Conservation (phyloP, 2,329 filamentous ascomycete species). For the Reticulascus tulasneorum region DNA sequence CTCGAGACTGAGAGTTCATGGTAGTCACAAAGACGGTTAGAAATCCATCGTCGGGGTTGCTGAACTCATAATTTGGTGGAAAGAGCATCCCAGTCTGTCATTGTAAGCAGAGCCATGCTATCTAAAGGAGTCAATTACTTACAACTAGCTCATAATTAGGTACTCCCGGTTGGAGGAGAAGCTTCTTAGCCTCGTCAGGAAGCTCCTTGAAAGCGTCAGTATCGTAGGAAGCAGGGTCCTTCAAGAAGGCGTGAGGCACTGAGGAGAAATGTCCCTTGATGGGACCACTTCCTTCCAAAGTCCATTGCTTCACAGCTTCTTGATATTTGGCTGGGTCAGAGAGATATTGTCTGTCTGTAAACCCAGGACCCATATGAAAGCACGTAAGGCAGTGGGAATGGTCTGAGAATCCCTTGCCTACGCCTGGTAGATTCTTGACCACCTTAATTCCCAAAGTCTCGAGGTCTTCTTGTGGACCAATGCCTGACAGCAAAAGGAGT, state of each 20-base stretch:
- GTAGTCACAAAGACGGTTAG: conserved; percentile 4
- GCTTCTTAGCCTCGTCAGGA: not conserved
- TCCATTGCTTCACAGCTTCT: conserved; percentile 4
- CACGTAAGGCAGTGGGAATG: conserved; percentile 7
- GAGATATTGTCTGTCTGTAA: conserved; percentile 4
- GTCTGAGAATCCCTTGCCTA: conserved; percentile 14
- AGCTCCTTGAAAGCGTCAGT: conserved; percentile 1
- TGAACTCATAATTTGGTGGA: conserved; percentile 3
- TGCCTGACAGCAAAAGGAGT: conserved; percentile 26
- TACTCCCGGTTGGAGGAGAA: conserved; percentile 1
- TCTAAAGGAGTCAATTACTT: not conserved
- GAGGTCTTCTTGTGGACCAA: not conserved
- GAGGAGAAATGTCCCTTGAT: conserved; percentile 5
- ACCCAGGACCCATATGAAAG: conserved; percentile 8
- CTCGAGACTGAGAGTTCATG: conserved; percentile 7
- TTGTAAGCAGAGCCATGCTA: no score
- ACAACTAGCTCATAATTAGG: conserved; percentile 7
- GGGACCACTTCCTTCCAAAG: conserved; percentile 1
- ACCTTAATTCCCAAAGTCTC: conserved; percentile 1
- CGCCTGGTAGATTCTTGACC: not conserved
- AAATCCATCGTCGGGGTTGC: conserved; percentile 2
- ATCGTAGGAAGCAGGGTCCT: conserved; percentile 3
- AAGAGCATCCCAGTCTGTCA: conserved; percentile 3
- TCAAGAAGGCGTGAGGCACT: conserved; percentile 7
- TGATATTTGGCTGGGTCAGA: conserved; percentile 4